A percentile compares a stretch with the other conserved stretches of the same genome.
Evolutionary conservation across 2,329 filamentous ascomycete species (phyloP).

Genomic region (Myriosclerotinia curreyana): DNA sequence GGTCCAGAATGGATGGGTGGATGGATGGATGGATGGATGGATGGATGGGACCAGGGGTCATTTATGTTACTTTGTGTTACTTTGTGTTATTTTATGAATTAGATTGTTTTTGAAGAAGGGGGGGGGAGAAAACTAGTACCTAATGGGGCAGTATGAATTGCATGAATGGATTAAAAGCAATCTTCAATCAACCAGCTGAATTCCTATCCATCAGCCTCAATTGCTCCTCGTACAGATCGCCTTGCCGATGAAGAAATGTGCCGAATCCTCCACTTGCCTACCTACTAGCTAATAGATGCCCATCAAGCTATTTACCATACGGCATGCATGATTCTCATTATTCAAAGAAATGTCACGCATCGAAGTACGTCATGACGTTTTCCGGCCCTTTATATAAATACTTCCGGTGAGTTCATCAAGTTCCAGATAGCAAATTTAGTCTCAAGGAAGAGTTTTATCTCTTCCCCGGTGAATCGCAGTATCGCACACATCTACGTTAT

Average conservation of each 20-base stretch:
- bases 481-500: constrained; percentile 1
- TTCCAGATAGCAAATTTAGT: neutral
- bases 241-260: neutral
- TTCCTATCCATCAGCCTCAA: neutral
- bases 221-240: neutral
- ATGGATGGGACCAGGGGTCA: neutral
- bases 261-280: neutral
- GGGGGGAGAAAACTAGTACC: neutral
- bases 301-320: neutral
- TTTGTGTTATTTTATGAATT: no score
- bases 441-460: neutral
- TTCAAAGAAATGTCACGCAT: neutral
- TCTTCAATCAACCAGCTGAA: no score
- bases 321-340: neutral
- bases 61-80: no score
- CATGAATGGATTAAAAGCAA: no score
- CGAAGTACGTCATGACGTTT: no score
- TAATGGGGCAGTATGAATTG: no score
- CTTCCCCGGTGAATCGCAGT: neutral
- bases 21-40: neutral
- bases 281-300: neutral
- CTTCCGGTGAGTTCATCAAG: neutral
- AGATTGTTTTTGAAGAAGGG: no score
- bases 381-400: no score
- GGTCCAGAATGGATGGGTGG: no score